These are phyloP conservation scores for Claviceps sp. DNA, from an alignment of 2,329 filamentous ascomycete genomes.

Conservation along the genomic window DNA sequence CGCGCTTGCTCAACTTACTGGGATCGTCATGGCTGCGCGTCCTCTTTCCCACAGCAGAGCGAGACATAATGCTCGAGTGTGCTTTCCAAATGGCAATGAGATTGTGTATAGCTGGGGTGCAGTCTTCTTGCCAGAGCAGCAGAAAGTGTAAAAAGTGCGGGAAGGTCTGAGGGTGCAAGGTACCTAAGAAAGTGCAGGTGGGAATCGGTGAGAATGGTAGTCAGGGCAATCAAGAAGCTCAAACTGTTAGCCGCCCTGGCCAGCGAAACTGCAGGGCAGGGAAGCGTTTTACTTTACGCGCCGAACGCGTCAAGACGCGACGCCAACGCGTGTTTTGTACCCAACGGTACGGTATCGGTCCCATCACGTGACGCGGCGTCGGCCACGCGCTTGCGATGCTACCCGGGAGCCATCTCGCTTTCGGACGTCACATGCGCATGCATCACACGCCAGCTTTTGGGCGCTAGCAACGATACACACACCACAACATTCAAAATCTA, in stretches of 20 bases:
- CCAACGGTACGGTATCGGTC: constrained; percentile 14
- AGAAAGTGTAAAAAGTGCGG: not conserved
- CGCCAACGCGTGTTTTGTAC: constrained; percentile 16
- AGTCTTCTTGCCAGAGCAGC: constrained; percentile 1
- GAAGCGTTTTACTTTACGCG: constrained; percentile 7
- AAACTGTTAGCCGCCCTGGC: not conserved
- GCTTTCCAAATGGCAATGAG: constrained; percentile 8
- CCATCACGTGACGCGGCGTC: constrained; percentile 4
- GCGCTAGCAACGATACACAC: too few relatives aligned
- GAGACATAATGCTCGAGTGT: constrained; percentile 14
- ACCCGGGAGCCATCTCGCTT: too few relatives aligned
- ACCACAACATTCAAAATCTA: too few relatives aligned
- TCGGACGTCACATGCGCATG: too few relatives aligned
- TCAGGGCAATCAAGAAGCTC: not conserved
- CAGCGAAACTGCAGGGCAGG: constrained; percentile 3
- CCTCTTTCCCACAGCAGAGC: constrained; percentile 22
- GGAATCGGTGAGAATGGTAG: not conserved
- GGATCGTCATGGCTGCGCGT: constrained; percentile 15
- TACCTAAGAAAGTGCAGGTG: not conserved
- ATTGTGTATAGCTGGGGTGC: constrained; percentile 1
- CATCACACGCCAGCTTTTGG: too few relatives aligned
- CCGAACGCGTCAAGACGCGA: constrained; percentile 18
- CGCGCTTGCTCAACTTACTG: constrained; percentile 13
- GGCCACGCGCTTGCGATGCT: not conserved
- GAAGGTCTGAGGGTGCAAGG: not conserved